These are phyloP conservation scores for Wickerhamiella azyma DNA, from an alignment of 805 yeast species.

Conservation along the genomic window DNA sequence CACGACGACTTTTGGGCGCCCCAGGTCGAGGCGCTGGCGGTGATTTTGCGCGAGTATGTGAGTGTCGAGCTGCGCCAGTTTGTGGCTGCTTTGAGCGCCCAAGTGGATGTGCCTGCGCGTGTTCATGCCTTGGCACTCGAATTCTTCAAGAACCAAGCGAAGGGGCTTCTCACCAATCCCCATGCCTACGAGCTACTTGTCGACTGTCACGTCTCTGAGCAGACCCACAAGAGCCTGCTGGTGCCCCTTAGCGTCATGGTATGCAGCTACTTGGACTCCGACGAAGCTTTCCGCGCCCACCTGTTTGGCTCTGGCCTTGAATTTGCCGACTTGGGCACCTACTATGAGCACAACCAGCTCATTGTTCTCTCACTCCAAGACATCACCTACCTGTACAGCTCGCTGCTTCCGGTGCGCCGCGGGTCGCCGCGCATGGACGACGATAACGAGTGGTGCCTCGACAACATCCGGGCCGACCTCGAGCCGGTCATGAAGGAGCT, in stretches of 20 bases:
- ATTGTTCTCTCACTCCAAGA: conserved; percentile 24
- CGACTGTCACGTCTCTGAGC: conserved; percentile 16
- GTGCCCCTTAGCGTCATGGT: conserved; percentile 11
- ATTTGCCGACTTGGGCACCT: neutral
- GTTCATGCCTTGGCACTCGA: conserved; percentile 15
- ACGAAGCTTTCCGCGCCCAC: neutral
- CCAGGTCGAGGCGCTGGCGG: neutral
- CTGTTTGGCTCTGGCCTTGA: neutral
- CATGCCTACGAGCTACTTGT: conserved; percentile 17
- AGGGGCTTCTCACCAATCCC: conserved; percentile 14
- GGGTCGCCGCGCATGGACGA: conserved; percentile 5
- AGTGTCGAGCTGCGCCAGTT: conserved; percentile 14
- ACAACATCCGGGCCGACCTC: conserved; percentile 22
- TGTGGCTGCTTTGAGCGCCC: conserved; percentile 3
- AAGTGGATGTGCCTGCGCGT: neutral
- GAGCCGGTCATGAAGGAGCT: conserved; percentile 25
- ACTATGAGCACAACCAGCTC: conserved; percentile 15
- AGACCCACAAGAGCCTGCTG: conserved; percentile 16
- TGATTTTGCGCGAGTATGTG: conserved; percentile 11
- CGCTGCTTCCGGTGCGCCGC: conserved; percentile 17
- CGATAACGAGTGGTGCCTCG: conserved; percentile 24
- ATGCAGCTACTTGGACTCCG: conserved; percentile 8
- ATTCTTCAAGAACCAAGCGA: conserved; percentile 12
- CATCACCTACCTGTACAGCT: conserved; percentile 19
- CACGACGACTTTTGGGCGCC: conserved; percentile 6